A percentile compares a stretch with the other conserved stretches of the same genome.
phyloP scores from a whole-genome alignment of 306 rosid species.

The Cotoneaster glaucophyllus region DNA sequence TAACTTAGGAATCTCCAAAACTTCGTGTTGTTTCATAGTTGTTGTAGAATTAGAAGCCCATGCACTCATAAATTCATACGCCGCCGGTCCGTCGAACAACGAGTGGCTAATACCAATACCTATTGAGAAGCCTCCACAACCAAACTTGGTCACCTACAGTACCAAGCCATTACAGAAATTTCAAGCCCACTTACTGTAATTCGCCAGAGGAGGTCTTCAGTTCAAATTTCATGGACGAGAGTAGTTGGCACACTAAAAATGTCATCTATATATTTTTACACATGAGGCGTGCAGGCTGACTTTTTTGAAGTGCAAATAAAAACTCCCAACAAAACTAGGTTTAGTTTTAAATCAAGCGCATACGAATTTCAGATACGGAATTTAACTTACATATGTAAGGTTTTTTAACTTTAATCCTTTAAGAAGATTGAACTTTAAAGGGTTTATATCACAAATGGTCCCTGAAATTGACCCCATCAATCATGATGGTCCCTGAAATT shows the following conservation, averaged over 20 bases:
- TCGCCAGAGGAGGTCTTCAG: not conserved
- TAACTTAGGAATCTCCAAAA: conserved; percentile 15
- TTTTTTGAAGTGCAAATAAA: not conserved
- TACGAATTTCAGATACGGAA: too few relatives aligned
- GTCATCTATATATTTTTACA: not conserved
- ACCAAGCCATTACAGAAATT: not conserved
- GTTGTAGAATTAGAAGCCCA: conserved; percentile 64
- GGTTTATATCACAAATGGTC: too few relatives aligned
- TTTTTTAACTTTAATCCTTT: too few relatives aligned
- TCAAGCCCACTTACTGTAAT: too few relatives aligned
- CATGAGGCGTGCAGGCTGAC: not conserved
- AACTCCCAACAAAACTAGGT: not conserved
- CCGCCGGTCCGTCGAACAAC: conserved; percentile 67
- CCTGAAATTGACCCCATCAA: too few relatives aligned
- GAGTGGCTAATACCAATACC: conserved; percentile 76
- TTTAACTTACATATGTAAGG: not conserved
- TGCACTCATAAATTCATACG: conserved; percentile 52
- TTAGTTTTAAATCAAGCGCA: not conserved
- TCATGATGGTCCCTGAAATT: too few relatives aligned
- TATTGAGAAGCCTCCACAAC: conserved; percentile 69
- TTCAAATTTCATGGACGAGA: too few relatives aligned
- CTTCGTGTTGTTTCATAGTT: conserved; percentile 13
- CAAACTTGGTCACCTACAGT: conserved; percentile 64
- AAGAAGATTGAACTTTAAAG: too few relatives aligned
- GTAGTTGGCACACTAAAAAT: not conserved